Evolutionary conservation across 495 filamentous ascomycete genomes (phyloP), one percentile per base, ranked within the genome.

Genomic region (Bathelium albidoporum): DNA sequence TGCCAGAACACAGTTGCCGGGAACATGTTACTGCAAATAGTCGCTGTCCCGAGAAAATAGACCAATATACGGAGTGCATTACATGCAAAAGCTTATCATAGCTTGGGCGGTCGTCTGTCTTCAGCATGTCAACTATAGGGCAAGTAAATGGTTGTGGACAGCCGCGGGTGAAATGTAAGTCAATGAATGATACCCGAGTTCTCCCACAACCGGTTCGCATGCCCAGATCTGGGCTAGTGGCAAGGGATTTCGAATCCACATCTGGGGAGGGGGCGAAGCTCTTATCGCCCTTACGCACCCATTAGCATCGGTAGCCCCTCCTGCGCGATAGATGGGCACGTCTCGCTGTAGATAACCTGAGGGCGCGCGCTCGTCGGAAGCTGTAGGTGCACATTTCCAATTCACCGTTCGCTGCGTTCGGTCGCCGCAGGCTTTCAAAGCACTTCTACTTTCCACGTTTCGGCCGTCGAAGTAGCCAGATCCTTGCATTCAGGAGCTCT

Each of bases 241-340:
- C 0, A 55, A 26, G 49, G 49, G 49, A 55, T 55, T 55, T 55
- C 49, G 49, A 55, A 55, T 55, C 49, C 49, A 55, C 22, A 55
- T 55, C 49, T 55, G 49, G 49, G 49, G 49, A 55, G 49, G 49
- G 49, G 49, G 5, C 16, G 22, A 55, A 55, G 49, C 49, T 55
- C 49, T 55, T 55, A 55, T 55, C 49, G 49, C 49, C 29, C 24
- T 29, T 55, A 55, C 29, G 49, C 24, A 55, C 49, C 26, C 24
- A 29, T 28, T 55, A 28, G 4, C 26, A 55, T 55, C 29, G 49
- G 29, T 55, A 55, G 49, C 49, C 24, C 24, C 20, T 28, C 24
- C 14, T 39, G 34, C 7, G 24, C 16, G 49, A 55, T 29, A 20
- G 5, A 55, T 4, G 24, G 49, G 5, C 14, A 39, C 14, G 14